phyloP scores from a whole-genome alignment of 192 early-diverging fungal genomes.

The Entophlyctis luteolus region DNA sequence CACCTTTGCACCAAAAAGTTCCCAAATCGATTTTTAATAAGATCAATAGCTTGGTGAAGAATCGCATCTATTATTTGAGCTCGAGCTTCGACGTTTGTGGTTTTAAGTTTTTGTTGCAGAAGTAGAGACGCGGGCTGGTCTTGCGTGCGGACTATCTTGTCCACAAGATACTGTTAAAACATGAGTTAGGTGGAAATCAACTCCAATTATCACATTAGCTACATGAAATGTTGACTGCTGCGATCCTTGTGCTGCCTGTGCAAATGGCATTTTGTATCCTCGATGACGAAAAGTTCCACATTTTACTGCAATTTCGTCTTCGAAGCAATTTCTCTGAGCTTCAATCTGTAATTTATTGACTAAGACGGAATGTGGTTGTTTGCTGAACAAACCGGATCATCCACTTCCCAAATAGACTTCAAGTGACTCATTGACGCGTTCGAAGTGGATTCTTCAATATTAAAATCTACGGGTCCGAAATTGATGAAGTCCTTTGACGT shows the following conservation, averaged over 20 bases:
- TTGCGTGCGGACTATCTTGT: slow-evolving; percentile 62
- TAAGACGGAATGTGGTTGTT: neutral
- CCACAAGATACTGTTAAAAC: slow-evolving; percentile 49
- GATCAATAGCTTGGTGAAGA: slow-evolving; percentile 43
- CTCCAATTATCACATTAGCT: neutral
- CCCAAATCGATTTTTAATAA: slow-evolving; percentile 73
- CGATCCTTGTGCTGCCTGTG: no score
- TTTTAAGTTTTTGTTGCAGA: slow-evolving; percentile 67
- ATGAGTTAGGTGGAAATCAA: no score
- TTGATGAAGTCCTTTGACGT: no score
- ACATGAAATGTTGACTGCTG: slow-evolving; percentile 10
- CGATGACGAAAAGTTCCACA: neutral
- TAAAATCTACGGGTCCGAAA: neutral
- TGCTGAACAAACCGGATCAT: neutral
- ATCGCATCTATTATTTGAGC: slow-evolving; percentile 58
- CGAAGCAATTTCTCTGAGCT: slow-evolving; percentile 2
- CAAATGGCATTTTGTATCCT: no score
- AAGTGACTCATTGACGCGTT: neutral
- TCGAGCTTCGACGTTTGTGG: slow-evolving; percentile 43
- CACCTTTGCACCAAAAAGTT: slow-evolving; percentile 71
- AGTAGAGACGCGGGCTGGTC: slow-evolving; percentile 72
- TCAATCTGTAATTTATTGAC: no score
- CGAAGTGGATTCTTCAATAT: neutral
- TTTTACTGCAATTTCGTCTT: neutral
- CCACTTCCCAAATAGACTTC: slow-evolving; percentile 12